Evolutionary conservation across 2,329 filamentous ascomycete species (phyloP).

Genomic region (Penicillium concentricum): DNA sequence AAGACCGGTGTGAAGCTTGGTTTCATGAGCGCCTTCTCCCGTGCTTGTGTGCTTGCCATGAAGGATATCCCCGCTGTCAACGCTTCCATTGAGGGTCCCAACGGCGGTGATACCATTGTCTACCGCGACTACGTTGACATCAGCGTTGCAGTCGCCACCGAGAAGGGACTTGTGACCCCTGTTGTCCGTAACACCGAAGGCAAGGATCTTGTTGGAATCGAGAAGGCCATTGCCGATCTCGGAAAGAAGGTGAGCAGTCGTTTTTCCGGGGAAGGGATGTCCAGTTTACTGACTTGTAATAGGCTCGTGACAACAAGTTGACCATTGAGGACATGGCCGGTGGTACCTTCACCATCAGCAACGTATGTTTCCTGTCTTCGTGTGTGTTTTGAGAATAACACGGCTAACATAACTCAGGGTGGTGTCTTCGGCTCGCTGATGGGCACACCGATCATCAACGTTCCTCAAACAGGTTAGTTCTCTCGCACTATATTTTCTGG

Average conservation of each 20-base stretch:
- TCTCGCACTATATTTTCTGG: not conserved
- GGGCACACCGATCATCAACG: slow-evolving; percentile 98
- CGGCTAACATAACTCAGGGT: slow-evolving; percentile 47
- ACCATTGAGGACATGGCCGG: slow-evolving; percentile 99
- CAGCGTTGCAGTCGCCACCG: slow-evolving; percentile 92
- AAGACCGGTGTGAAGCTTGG: slow-evolving; percentile 96
- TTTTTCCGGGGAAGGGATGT: not conserved
- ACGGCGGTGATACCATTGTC: slow-evolving; percentile 94
- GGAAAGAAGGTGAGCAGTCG: slow-evolving; percentile 75
- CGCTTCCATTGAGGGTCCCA: slow-evolving; percentile 92
- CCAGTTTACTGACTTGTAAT: slow-evolving; percentile 11
- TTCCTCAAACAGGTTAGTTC: slow-evolving; percentile 73
- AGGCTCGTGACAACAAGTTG: slow-evolving; percentile 93
- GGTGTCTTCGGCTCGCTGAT: slow-evolving; percentile 96
- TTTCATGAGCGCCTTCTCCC: slow-evolving; percentile 99
- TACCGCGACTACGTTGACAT: slow-evolving; percentile 98
- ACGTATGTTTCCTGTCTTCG: slow-evolving; percentile 49
- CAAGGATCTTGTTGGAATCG: slow-evolving; percentile 84
- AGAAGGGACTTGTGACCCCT: slow-evolving; percentile 95
- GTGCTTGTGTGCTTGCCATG: slow-evolving; percentile 87
- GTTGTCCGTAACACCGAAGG: slow-evolving; percentile 91
- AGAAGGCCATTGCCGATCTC: slow-evolving; percentile 86
- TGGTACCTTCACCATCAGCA: slow-evolving; percentile 97
- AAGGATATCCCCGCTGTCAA: slow-evolving; percentile 93
- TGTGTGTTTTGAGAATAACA: not conserved